These are phyloP conservation scores for Coniochaeta hoffmannii DNA, from an alignment of 2,329 filamentous ascomycete genomes.

Conservation along the genomic window DNA sequence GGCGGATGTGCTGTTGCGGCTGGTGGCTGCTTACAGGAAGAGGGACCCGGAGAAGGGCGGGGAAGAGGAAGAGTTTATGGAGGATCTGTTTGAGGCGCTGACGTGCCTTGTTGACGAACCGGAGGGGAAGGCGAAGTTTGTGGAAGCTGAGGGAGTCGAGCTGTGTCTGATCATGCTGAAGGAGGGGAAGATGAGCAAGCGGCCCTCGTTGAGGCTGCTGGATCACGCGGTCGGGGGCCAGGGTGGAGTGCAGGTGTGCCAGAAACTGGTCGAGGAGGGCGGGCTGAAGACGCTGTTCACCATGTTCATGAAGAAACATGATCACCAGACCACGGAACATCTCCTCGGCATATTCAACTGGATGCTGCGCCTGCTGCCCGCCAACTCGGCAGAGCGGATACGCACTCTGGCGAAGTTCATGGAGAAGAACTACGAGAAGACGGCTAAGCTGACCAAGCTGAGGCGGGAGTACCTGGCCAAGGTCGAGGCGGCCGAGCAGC, in stretches of 20 bases:
- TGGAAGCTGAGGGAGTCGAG: slow-evolving; percentile 88
- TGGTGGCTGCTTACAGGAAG: slow-evolving; percentile 78
- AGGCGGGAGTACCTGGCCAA: slow-evolving; percentile 62
- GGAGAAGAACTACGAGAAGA: slow-evolving; percentile 89
- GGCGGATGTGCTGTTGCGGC: slow-evolving; percentile 72
- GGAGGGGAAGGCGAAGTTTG: slow-evolving; percentile 69
- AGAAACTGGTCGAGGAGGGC: slow-evolving; percentile 70
- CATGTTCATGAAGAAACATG: slow-evolving; percentile 75
- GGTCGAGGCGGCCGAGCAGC: slow-evolving; percentile 54
- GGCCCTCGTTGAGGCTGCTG: slow-evolving; percentile 69
- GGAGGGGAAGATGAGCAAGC: slow-evolving; percentile 77
- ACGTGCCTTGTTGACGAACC: slow-evolving; percentile 72
- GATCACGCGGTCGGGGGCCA: slow-evolving; percentile 69
- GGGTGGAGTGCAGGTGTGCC: slow-evolving; percentile 52
- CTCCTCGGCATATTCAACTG: slow-evolving; percentile 78
- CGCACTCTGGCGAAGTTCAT: slow-evolving; percentile 88
- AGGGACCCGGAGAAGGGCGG: slow-evolving; percentile 78
- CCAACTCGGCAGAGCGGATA: slow-evolving; percentile 70
- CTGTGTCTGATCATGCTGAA: slow-evolving; percentile 86
- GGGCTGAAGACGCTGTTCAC: slow-evolving; percentile 82
- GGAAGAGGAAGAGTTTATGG: slow-evolving; percentile 90
- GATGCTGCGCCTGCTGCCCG: slow-evolving; percentile 71
- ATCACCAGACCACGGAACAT: slow-evolving; percentile 67
- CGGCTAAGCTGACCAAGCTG: slow-evolving; percentile 61
- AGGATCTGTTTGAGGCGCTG: slow-evolving; percentile 84